These are phyloP conservation scores for Flaveria ramosissima DNA, from an alignment of 129 eudicot genomes.

Conservation along the genomic window DNA sequence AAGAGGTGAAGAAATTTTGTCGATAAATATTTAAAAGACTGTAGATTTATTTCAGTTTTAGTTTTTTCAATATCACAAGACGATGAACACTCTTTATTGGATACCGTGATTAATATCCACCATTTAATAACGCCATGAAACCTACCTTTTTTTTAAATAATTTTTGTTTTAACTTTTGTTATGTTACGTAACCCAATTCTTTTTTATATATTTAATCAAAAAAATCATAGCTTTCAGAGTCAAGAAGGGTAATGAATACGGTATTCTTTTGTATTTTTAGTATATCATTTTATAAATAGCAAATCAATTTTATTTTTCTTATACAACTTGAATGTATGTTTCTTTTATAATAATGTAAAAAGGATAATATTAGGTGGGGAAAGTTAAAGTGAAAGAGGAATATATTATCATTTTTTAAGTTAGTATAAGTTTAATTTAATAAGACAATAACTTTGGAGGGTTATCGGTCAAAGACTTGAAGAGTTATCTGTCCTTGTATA, in stretches of 20 bases:
- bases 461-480: slow-evolving; percentile 25
- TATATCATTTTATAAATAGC: too few species aligned
- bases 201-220: not conserved
- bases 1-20: slow-evolving; percentile 6
- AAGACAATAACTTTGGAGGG: slow-evolving; percentile 11
- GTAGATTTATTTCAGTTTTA: slow-evolving; percentile 33
- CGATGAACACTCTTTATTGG: slow-evolving; percentile 34
- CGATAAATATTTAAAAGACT: slow-evolving; percentile 22
- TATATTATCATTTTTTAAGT: not conserved
- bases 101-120: slow-evolving; percentile 33
- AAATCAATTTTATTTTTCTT: not conserved
- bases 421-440: not conserved
- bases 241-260: not conserved
- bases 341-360: too few species aligned
- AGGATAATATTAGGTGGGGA: too few species aligned
- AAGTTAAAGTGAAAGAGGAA: too few species aligned
- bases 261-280: too few species aligned
- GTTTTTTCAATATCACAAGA: slow-evolving; percentile 10
- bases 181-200: slow-evolving; percentile 3
- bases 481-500: slow-evolving; percentile 9
- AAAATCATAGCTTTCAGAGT: not conserved
- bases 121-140: slow-evolving; percentile 38
- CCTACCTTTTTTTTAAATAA: slow-evolving; percentile 28
- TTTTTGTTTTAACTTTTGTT: slow-evolving; percentile 11
- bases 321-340: too few species aligned